Conservation (phyloP, 495 filamentous ascomycete species). For the Penicillium steckii region DNA sequence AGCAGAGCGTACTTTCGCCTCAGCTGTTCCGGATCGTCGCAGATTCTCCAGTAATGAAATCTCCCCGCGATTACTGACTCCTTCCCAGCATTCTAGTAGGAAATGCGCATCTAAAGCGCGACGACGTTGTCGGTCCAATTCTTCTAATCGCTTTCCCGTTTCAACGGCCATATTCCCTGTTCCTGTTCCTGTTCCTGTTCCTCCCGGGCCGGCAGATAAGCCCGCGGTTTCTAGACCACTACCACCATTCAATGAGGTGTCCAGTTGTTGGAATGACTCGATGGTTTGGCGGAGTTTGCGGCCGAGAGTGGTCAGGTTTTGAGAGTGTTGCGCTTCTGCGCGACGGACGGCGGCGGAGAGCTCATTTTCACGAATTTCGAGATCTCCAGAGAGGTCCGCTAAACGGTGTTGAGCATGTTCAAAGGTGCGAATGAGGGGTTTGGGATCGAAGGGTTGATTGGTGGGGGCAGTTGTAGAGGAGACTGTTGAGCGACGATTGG, state of each 20-base stretch:
- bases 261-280: slow-evolving; percentile 83
- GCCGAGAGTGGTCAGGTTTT: slow-evolving; percentile 80
- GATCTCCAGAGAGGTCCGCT: slow-evolving; percentile 75
- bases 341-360: slow-evolving; percentile 82
- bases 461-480: slow-evolving; percentile 45
- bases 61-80: slow-evolving; percentile 82
- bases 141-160: slow-evolving; percentile 89
- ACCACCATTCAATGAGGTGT: slow-evolving; percentile 65
- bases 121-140: slow-evolving; percentile 86
- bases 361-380: slow-evolving; percentile 86
- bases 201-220: no score
- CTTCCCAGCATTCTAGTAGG: slow-evolving; percentile 91
- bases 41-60: slow-evolving; percentile 79
- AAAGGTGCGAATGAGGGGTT: slow-evolving; percentile 93
- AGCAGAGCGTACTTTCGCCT: slow-evolving; percentile 85
- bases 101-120: slow-evolving; percentile 92
- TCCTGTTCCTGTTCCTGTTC: slow-evolving; percentile 34
- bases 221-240: slow-evolving; percentile 57
- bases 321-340: slow-evolving; percentile 87
- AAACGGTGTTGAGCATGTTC: slow-evolving; percentile 83
- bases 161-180: slow-evolving; percentile 93
- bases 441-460: slow-evolving; percentile 87
- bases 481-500: slow-evolving; percentile 67
- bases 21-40: slow-evolving; percentile 70
- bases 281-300: slow-evolving; percentile 88